A percentile compares a stretch with the other conserved stretches of the same genome.
Evolutionary conservation across 306 rosid genomes (phyloP).

Genomic region (Macrotyloma uniflorum): DNA sequence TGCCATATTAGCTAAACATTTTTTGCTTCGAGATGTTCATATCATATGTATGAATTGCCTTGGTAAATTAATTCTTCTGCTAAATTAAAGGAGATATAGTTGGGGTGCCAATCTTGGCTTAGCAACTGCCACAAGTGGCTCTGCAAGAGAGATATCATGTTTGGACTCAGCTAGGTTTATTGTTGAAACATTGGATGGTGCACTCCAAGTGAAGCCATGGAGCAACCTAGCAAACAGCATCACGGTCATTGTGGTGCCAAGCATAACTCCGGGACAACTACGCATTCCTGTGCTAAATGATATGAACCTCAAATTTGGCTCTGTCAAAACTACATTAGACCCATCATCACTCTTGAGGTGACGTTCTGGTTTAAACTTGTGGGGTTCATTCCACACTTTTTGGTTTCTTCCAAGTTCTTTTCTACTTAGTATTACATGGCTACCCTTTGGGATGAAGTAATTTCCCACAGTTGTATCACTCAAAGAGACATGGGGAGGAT

Average conservation of each 20-base stretch:
- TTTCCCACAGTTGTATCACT: slow-evolving; percentile 38
- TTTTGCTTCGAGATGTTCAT: too few relatives aligned
- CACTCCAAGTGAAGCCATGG: slow-evolving; percentile 51
- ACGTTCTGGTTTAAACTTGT: slow-evolving; percentile 48
- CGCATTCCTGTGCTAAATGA: slow-evolving; percentile 49
- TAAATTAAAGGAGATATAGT: neutral
- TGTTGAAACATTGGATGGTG: slow-evolving; percentile 14
- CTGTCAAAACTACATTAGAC: slow-evolving; percentile 8
- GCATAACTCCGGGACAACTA: slow-evolving; percentile 39
- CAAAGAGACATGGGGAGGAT: slow-evolving; percentile 44
- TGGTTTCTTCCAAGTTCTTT: slow-evolving; percentile 44
- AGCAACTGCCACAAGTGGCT: slow-evolving; percentile 11
- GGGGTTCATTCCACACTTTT: slow-evolving; percentile 44
- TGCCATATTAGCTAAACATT: too few relatives aligned
- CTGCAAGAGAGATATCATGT: neutral
- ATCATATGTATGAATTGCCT: too few relatives aligned
- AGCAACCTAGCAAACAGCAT: slow-evolving; percentile 53
- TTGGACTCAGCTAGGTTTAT: slow-evolving; percentile 5
- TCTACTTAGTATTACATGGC: slow-evolving; percentile 50
- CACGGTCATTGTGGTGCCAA: slow-evolving; percentile 44
- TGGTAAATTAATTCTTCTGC: too few relatives aligned
- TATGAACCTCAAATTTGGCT: slow-evolving; percentile 35
- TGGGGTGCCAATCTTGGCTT: slow-evolving; percentile 26
- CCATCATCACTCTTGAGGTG: slow-evolving; percentile 27
- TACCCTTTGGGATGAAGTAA: slow-evolving; percentile 58